Evolutionary conservation across 2,329 filamentous ascomycete genomes (phyloP).

Genomic region (Xylariales sp.): DNA sequence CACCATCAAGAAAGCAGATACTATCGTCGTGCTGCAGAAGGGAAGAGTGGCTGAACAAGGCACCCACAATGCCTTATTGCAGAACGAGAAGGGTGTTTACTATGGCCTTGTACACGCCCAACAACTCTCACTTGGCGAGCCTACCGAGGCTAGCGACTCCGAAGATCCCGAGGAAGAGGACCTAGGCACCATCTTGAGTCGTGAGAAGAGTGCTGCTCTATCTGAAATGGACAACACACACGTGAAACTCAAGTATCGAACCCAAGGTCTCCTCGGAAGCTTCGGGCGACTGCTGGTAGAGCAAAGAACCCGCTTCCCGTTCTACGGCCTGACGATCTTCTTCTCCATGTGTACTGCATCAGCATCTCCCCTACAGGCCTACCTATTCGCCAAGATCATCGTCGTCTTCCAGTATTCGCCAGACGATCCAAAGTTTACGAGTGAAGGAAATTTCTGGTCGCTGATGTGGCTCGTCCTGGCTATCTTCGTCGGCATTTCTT

Average conservation of each 20-base stretch:
- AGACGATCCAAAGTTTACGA: slow-evolving; percentile 27
- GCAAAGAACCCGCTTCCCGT: slow-evolving; percentile 45
- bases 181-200: slow-evolving; percentile 32
- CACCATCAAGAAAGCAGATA: slow-evolving; percentile 72
- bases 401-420: slow-evolving; percentile 39
- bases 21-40: slow-evolving; percentile 70
- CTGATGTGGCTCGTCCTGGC: slow-evolving; percentile 62
- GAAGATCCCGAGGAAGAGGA: slow-evolving; percentile 35
- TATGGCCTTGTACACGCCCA: slow-evolving; percentile 62
- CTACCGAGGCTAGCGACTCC: slow-evolving; percentile 31
- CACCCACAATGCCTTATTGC: slow-evolving; percentile 67
- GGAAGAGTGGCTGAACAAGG: slow-evolving; percentile 70
- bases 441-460: slow-evolving; percentile 55
- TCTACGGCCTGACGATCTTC: slow-evolving; percentile 46
- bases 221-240: slow-evolving; percentile 24
- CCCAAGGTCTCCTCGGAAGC: slow-evolving; percentile 41
- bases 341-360: slow-evolving; percentile 40
- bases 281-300: slow-evolving; percentile 55
- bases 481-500: slow-evolving; percentile 44
- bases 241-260: slow-evolving; percentile 27
- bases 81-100: slow-evolving; percentile 58
- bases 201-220: slow-evolving; percentile 41
- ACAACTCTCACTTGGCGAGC: slow-evolving; percentile 49
- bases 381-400: slow-evolving; percentile 50
- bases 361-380: slow-evolving; percentile 47